Evolutionary conservation across 768 basidiomycete species (phyloP).

Genomic region (Hygrocybe coccinea): DNA sequence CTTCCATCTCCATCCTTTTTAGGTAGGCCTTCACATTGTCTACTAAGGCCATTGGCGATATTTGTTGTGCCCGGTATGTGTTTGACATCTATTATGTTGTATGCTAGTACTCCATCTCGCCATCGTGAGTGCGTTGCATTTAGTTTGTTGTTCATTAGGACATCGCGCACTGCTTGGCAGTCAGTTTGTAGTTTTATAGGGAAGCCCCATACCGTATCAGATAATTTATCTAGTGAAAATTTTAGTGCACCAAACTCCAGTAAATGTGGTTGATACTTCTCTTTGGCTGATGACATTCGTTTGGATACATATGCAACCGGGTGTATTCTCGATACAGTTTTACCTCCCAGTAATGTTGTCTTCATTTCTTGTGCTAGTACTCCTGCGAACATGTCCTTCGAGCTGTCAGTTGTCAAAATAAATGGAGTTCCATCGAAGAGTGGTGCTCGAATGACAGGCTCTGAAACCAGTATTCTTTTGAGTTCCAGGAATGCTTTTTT

Average conservation of each 20-base stretch:
- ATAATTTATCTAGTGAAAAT: conserved; percentile 24
- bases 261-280: conserved; percentile 31
- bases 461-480: neutral
- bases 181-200: conserved; percentile 34
- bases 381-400: conserved; percentile 31
- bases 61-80: conserved; percentile 23
- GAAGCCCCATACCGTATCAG: conserved; percentile 25
- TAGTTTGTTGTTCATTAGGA: conserved; percentile 16
- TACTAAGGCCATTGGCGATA: conserved; percentile 12
- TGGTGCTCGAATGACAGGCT: conserved; percentile 23
- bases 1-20: conserved; percentile 22
- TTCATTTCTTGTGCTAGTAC: conserved; percentile 25
- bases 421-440: conserved; percentile 30
- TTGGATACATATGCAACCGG: conserved; percentile 34
- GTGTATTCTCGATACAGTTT: neutral
- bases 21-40: conserved; percentile 13
- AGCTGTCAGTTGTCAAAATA: conserved; percentile 34
- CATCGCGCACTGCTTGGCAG: conserved; percentile 32
- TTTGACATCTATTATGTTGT: conserved; percentile 22
- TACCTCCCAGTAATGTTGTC: conserved; percentile 19
- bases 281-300: conserved; percentile 26
- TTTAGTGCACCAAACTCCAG: conserved; percentile 37
- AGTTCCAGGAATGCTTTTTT: neutral
- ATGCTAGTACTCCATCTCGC: neutral
- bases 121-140: neutral